Evolutionary conservation across 495 filamentous ascomycete species (phyloP), one percentile per base, ranked within the genome.

Genomic region (Apodospora peruviana): DNA sequence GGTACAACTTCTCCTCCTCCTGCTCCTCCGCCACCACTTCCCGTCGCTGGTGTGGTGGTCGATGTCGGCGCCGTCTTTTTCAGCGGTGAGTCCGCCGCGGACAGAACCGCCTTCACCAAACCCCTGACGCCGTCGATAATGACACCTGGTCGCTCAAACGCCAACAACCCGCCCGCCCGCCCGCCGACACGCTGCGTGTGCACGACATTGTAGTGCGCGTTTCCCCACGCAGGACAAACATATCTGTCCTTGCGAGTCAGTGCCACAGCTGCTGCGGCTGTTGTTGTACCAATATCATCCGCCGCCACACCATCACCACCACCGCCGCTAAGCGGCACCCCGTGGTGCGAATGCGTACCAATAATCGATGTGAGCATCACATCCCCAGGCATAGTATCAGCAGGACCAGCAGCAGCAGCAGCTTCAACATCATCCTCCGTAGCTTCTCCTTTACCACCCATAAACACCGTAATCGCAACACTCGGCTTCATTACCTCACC

Each of bases 381-480:
- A 32, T 14, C 27, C 7, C 27, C 27, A 32, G 7, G 7, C 27
- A 14, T 14, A 7, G 14, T 7, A 11, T n/a, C 19, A 19, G 32
- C 9, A 11, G 3, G 2, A 5, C 17, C 34, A 37, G 29, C 17
- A 7, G 44, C 16, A 46, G 44, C n/a, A 5, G 9, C 20, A 10
- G 40, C 19, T 11, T 19, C 43, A 18, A 12, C 35, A 10, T 18
- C 5, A 7, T 5, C 37, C 4, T 32, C 21, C 5, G 16, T n/a
- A 10, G 17, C 43, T 17, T 41, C 47, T 8, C 42, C 51, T 43
- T 64, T 57, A 3, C 56, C 55, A 19, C 64, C 66, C 0, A 62
- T 43, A 50, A 78, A 76, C 0, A 73, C 68, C 2, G 72, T 78
- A 19, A 76, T 60, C n/a, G 58, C 71, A 4, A 73, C 61, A 37